Evolutionary conservation across 208 protist species (phyloP).

Genomic region (Leishmania tropica): DNA sequence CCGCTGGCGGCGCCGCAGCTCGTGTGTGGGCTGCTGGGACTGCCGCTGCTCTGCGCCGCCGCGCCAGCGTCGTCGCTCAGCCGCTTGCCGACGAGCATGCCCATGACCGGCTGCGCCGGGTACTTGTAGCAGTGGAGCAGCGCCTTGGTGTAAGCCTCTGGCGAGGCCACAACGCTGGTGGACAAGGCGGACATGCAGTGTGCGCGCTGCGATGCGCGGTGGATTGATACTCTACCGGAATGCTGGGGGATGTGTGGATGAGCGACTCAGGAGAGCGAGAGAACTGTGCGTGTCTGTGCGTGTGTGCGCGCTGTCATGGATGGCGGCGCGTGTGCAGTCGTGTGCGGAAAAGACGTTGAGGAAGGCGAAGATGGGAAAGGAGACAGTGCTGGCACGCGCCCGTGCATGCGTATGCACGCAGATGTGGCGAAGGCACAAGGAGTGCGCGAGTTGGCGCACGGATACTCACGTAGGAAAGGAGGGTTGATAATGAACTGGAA

Average conservation of each 20-base stretch:
- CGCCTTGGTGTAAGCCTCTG: constrained; percentile 81
- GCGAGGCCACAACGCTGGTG: constrained; percentile 53
- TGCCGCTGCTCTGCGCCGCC: not conserved
- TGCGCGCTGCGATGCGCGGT: not conserved
- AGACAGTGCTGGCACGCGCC: not conserved
- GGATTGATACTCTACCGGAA: too few species aligned
- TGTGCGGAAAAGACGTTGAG: not conserved
- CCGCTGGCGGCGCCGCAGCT: constrained; percentile 13
- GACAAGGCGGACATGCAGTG: constrained; percentile 22
- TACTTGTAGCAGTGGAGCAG: constrained; percentile 89
- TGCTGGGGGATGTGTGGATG: not conserved
- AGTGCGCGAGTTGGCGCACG: not conserved
- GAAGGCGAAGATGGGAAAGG: not conserved
- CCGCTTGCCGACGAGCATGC: constrained; percentile 84
- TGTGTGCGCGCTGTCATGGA: not conserved
- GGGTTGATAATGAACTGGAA: not conserved
- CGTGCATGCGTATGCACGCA: not conserved
- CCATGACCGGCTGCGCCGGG: constrained; percentile 77
- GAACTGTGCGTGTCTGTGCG: not conserved
- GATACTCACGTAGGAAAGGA: not conserved
- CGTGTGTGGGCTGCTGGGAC: constrained; percentile 4
- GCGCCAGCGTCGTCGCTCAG: constrained; percentile 32
- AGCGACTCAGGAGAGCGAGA: not conserved
- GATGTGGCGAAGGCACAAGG: not conserved
- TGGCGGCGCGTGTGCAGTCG: not conserved